Conservation (phyloP, 805 yeast genomes). For the Huiozyma naganishii region DNA sequence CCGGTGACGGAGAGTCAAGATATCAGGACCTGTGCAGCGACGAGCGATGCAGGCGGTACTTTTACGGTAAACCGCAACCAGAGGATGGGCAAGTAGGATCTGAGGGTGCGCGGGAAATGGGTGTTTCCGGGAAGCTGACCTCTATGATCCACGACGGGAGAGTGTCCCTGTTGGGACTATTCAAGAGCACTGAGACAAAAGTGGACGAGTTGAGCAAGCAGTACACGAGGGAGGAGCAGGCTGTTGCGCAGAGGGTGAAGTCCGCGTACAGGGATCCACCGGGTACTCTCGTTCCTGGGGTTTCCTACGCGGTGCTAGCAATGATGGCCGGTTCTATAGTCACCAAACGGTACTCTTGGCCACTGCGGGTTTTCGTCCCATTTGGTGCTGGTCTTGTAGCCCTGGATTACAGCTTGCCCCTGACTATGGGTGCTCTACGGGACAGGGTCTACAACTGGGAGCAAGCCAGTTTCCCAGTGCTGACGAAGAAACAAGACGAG, state of each 20-base stretch:
- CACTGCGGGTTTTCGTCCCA: conserved; percentile 41
- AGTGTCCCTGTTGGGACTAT: conserved; percentile 4
- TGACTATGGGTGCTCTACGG: conserved; percentile 41
- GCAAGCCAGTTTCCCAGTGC: conserved; percentile 24
- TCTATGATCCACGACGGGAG: conserved; percentile 12
- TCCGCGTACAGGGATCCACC: conserved; percentile 40
- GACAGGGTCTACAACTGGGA: conserved; percentile 41
- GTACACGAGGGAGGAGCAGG: conserved; percentile 39
- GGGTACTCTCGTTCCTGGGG: conserved; percentile 49
- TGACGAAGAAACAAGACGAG: conserved; percentile 19
- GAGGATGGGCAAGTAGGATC: too few species aligned
- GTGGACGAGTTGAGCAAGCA: conserved; percentile 35
- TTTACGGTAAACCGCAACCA: too few species aligned
- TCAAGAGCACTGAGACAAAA: conserved; percentile 2
- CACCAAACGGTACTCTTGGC: conserved; percentile 41
- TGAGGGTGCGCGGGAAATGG: too few species aligned
- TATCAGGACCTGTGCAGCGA: too few species aligned
- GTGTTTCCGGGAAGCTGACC: neutral
- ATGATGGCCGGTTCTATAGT: conserved; percentile 49
- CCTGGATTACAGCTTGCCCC: conserved; percentile 47
- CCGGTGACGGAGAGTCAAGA: too few species aligned
- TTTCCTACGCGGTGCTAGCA: conserved; percentile 45
- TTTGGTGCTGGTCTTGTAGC: conserved; percentile 40
- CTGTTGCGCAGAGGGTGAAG: conserved; percentile 41
- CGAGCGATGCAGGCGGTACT: too few species aligned